Evolutionary conservation across 192 early-diverging fungal species (phyloP), one percentile per base, ranked within the genome.

Genomic region (Tieghemiomyces parasiticus): DNA sequence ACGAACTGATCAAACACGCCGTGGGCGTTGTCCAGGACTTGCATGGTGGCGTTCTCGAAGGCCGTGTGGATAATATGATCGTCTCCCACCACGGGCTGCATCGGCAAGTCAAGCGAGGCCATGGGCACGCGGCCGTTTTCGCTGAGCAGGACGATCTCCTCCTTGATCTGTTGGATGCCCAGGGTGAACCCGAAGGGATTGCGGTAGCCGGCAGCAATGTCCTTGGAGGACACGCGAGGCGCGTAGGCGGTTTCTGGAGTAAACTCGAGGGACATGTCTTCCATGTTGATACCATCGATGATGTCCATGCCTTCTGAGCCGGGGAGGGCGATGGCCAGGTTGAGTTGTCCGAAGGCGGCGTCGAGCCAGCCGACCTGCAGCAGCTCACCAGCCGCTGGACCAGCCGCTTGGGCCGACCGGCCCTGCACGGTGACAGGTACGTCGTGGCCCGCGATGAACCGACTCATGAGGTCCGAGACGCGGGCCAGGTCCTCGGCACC

Each of bases 161-260:
- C 60, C 16, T 58, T 51, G 46, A 66, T 62, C 32, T 51, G 6
- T 6, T 22, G 35, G 55, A 83, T 74, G 26, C 70, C 74, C 19
- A 83, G 45, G 30, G 68, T 60, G 58, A 83, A 81, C 33, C 76
- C 78, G 44, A 83, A 83, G 25, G 81, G 81, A 55, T 81, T 81
- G 46, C 71, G 51, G 61, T 75, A 82, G 10, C 50, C 64, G 32
- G 77, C 78, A 20, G 65, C 61, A 22, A 80, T 74, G 28, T 62
- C 58, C 35, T 68, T 66, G 34, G 76, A 71, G 50, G 63, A 62
- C 24, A 51, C 22, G 49, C 49, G n/a, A 26, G 49, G 49, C n/a
- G 49, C 49, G 28, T 51, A 51, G 9, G 49, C 49, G 28, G 49
- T 51, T 42, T 42, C 38, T 6, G 38, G 38, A 42, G 8, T 42